Evolutionary conservation across 129 eudicot species (phyloP).

Genomic region (Deinandra increscens): DNA sequence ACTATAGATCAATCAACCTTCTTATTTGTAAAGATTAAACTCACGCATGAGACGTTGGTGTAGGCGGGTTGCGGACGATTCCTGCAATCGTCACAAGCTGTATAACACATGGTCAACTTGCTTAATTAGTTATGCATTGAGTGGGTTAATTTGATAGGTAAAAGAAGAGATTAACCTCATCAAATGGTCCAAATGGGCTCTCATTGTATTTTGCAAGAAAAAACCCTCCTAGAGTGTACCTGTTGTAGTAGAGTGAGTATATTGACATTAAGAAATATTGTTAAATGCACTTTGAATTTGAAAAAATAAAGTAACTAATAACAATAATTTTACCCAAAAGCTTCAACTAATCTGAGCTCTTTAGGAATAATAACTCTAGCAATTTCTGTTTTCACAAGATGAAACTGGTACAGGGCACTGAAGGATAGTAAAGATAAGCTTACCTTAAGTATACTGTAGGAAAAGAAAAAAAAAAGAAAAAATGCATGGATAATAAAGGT

Average conservation of each 20-base stretch:
- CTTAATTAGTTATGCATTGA: background rate
- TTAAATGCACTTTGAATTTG: background rate
- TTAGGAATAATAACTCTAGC: constrained; percentile 82
- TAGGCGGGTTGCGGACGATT: constrained; percentile 88
- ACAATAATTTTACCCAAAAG: constrained; percentile 72
- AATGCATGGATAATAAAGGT: too few relatives aligned
- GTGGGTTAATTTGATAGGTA: background rate
- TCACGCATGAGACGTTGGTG: constrained; percentile 82
- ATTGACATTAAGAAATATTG: too few relatives aligned
- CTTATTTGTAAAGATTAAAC: constrained; percentile 38
- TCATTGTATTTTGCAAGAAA: constrained; percentile 93
- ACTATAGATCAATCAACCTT: too few relatives aligned
- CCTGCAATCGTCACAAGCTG: constrained; percentile 97
- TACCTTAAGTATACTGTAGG: too few relatives aligned
- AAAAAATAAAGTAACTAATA: background rate
- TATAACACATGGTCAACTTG: constrained; percentile 29
- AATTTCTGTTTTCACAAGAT: constrained; percentile 86
- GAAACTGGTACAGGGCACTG: constrained; percentile 94
- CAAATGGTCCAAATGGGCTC: constrained; percentile 90
- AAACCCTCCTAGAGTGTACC: constrained; percentile 96
- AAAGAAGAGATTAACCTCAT: constrained; percentile 60
- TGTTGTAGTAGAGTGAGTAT: constrained; percentile 36
- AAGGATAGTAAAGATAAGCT: constrained; percentile 19
- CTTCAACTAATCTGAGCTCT: constrained; percentile 92
- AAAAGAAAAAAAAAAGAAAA: too few relatives aligned